Conservation (phyloP, 2,329 filamentous ascomycete species). For the Sarocladium kiliense region DNA sequence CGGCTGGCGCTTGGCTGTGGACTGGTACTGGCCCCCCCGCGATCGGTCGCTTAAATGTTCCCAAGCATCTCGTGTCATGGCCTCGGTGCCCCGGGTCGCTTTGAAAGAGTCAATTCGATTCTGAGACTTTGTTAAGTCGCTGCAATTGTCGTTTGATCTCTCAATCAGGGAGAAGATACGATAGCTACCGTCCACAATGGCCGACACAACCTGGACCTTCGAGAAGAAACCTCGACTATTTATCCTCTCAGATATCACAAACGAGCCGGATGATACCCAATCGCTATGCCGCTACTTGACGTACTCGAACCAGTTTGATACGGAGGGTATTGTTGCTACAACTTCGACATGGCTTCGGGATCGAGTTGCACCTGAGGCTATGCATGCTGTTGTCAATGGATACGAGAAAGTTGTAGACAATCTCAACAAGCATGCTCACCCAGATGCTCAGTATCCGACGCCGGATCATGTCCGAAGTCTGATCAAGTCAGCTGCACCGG, state of each 20-base stretch:
- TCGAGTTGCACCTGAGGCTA: conserved; percentile 26
- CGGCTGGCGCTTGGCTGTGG: background rate
- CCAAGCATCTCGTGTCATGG: background rate
- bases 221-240: conserved; percentile 30
- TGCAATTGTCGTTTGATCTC: too few relatives aligned
- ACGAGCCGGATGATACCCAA: conserved; percentile 40
- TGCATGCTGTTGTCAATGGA: conserved; percentile 28
- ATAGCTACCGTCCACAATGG: background rate
- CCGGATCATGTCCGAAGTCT: conserved; percentile 28
- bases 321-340: conserved; percentile 37
- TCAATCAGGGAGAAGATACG: too few relatives aligned
- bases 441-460: conserved; percentile 34
- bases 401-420: conserved; percentile 40
- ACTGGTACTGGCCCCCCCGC: too few relatives aligned
- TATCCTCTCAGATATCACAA: conserved; percentile 38
- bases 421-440: conserved; percentile 41
- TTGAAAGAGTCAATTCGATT: too few relatives aligned
- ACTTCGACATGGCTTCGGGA: conserved; percentile 41
- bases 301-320: conserved; percentile 42
- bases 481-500: conserved; percentile 31
- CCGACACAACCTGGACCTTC: background rate
- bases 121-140: too few relatives aligned
- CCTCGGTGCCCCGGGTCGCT: too few relatives aligned
- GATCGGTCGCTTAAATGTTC: background rate
- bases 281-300: conserved; percentile 38